These are phyloP conservation scores for Saccharomyces pastorianus DNA, from an alignment of 1,139 yeast genomes.

Conservation along the genomic window DNA sequence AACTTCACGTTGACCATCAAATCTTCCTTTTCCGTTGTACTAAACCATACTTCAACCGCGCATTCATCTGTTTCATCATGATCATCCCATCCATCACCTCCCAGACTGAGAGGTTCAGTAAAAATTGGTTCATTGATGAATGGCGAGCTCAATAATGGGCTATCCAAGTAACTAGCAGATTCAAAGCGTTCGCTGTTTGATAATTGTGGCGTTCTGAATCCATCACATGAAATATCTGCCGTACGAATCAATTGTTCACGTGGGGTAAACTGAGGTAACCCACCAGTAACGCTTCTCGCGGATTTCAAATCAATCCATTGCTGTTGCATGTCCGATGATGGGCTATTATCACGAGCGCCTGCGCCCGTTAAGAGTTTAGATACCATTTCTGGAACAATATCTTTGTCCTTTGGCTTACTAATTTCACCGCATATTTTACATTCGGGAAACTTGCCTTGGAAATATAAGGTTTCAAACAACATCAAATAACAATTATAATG, in stretches of 20 bases:
- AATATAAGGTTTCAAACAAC: constrained; percentile 12
- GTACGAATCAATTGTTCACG: constrained; percentile 25
- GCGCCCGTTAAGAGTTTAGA: constrained; percentile 16
- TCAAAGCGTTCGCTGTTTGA: neutral
- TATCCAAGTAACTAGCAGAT: neutral
- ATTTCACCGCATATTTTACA: constrained; percentile 25
- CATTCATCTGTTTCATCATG: constrained; percentile 1
- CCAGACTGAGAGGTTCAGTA: neutral
- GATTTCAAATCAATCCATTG: constrained; percentile 16
- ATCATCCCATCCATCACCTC: neutral
- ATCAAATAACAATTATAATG: constrained; percentile 26
- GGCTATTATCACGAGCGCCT: constrained; percentile 1
- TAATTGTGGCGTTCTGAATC: constrained; percentile 15
- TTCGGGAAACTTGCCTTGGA: constrained; percentile 13
- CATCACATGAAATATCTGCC: constrained; percentile 25
- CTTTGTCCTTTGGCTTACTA: constrained; percentile 23
- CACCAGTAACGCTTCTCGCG: constrained; percentile 2
- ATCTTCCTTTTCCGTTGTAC: neutral
- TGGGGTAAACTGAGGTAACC: constrained; percentile 16
- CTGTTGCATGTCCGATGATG: constrained; percentile 6
- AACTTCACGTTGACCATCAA: neutral
- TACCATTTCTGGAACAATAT: constrained; percentile 21
- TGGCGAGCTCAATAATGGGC: neutral
- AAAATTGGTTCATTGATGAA: neutral
- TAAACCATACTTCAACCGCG: constrained; percentile 10